These are phyloP conservation scores for Entomortierella lignicola DNA, from an alignment of 192 early-diverging fungal species.

Conservation along the genomic window DNA sequence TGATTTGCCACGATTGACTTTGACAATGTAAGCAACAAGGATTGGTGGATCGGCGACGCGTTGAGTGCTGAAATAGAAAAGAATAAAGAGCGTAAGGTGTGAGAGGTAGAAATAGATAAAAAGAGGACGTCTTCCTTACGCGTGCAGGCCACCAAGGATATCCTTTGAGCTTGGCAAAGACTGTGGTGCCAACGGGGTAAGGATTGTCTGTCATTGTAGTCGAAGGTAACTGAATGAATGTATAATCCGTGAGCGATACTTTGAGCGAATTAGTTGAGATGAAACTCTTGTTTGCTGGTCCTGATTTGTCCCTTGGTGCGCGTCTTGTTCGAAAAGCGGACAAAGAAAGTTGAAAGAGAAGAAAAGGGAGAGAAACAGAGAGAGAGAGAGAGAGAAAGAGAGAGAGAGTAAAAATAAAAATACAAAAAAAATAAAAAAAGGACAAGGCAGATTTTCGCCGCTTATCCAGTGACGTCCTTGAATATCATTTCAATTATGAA, in stretches of 20 bases:
- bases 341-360: neutral
- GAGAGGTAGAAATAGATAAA: too few relatives aligned
- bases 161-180: slow-evolving; percentile 69
- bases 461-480: too few relatives aligned
- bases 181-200: slow-evolving; percentile 61
- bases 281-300: neutral
- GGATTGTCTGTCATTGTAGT: slow-evolving; percentile 34
- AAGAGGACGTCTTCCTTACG: slow-evolving; percentile 45
- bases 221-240: neutral
- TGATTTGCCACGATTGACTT: too few relatives aligned
- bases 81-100: neutral
- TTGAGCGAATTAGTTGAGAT: neutral
- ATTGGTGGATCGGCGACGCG: too few relatives aligned
- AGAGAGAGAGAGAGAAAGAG: too few relatives aligned
- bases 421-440: too few relatives aligned
- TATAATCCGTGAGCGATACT: neutral
- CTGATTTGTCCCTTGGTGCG: neutral
- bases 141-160: slow-evolving; percentile 73
- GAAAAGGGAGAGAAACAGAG: slow-evolving; percentile 1
- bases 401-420: too few relatives aligned
- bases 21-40: too few relatives aligned
- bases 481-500: too few relatives aligned
- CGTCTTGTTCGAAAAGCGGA: neutral
- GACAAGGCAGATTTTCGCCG: too few relatives aligned
- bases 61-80: neutral